A percentile compares a stretch with the other conserved stretches of the same genome.
These are phyloP conservation scores for Phytophthora pistaciae DNA, from an alignment of 352 stramenopile species.

Conservation along the genomic window DNA sequence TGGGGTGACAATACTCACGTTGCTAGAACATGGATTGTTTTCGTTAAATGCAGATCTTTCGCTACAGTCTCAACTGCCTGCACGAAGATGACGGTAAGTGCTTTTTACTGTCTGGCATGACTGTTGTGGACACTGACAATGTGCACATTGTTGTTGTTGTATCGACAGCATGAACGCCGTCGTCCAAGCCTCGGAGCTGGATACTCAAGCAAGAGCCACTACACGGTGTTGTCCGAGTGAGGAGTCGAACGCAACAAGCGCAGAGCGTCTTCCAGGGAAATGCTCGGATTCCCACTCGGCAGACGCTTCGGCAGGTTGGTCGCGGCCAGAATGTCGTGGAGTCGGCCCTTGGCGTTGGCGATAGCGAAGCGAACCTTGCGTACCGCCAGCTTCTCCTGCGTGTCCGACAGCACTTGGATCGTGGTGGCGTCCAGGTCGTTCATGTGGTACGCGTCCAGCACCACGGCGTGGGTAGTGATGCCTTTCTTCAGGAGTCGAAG, in stretches of 20 bases:
- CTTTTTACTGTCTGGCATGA: not conserved
- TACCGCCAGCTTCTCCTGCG: slow-evolving; percentile 62
- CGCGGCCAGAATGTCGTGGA: slow-evolving; percentile 47
- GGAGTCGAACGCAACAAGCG: not conserved
- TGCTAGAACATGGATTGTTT: not conserved
- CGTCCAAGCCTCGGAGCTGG: not conserved
- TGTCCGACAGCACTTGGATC: slow-evolving; percentile 65
- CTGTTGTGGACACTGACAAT: not conserved
- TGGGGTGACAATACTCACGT: not conserved
- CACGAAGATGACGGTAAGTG: not conserved
- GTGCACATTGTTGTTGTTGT: not conserved
- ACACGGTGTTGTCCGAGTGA: not conserved
- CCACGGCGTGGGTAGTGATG: slow-evolving; percentile 43
- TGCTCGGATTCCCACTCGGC: slow-evolving; percentile 24
- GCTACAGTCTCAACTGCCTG: not conserved
- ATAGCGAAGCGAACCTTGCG: slow-evolving; percentile 49
- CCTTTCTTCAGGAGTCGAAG: slow-evolving; percentile 22
- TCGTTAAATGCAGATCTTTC: slow-evolving; percentile 1
- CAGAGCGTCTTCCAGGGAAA: slow-evolving; percentile 32
- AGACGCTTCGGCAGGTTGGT: slow-evolving; percentile 58
- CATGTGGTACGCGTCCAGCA: slow-evolving; percentile 55
- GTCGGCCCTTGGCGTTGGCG: slow-evolving; percentile 47
- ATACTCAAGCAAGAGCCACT: not conserved
- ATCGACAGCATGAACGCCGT: not conserved
- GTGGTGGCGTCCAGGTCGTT: slow-evolving; percentile 73